phyloP scores from a whole-genome alignment of 2,329 filamentous ascomycete genomes.

The Ophiostoma fasciatum region DNA sequence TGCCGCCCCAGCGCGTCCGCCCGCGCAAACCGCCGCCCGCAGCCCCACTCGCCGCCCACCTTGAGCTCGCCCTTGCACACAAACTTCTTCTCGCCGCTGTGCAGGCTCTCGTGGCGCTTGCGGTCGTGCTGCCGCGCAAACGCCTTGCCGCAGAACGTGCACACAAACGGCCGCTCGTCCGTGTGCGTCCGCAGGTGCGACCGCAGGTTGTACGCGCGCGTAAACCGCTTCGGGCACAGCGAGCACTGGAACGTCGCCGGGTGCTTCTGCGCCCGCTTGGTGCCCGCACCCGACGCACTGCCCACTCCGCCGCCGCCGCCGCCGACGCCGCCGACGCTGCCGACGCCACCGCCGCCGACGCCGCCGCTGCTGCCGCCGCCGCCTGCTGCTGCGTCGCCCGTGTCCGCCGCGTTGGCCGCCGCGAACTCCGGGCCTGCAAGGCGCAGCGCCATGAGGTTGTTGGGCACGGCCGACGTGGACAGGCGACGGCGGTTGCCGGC shows the following conservation, averaged over 20 bases:
- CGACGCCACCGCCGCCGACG: too few relatives aligned
- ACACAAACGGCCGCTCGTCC: conserved; percentile 93
- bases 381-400: conserved; percentile 37
- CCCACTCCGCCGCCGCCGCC: conserved; percentile 18
- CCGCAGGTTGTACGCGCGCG: conserved; percentile 86
- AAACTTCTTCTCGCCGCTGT: conserved; percentile 97
- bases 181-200: conserved; percentile 94
- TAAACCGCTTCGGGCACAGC: conserved; percentile 90
- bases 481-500: conserved; percentile 38
- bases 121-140: conserved; percentile 96
- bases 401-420: conserved; percentile 45
- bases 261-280: conserved; percentile 89
- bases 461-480: conserved; percentile 47
- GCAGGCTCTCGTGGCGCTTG: conserved; percentile 89
- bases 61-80: conserved; percentile 88
- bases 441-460: conserved; percentile 65
- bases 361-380: too few relatives aligned
- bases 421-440: conserved; percentile 80
- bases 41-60: conserved; percentile 75
- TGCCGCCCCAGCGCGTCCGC: conserved; percentile 89
- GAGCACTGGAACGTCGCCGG: conserved; percentile 93
- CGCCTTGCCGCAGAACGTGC: conserved; percentile 90
- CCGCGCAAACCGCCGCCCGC: conserved; percentile 80
- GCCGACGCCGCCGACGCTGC: too few relatives aligned
- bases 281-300: conserved; percentile 37